Conservation (phyloP, 1,284 basidiomycete genomes). For the Apiotrichum montevideense region DNA sequence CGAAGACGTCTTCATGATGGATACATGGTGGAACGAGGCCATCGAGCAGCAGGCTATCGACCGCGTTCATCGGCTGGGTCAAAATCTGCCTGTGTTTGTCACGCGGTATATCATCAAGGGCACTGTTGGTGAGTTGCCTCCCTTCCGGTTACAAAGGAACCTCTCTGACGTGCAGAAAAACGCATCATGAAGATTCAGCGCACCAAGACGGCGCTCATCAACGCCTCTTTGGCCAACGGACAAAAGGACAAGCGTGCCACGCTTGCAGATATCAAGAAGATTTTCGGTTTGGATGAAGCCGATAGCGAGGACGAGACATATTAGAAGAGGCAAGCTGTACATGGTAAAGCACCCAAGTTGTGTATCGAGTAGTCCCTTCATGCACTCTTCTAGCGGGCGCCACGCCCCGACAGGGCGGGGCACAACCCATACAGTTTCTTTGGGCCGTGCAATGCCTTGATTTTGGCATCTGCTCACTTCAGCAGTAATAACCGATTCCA, state of each 20-base stretch:
- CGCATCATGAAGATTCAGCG: conserved; percentile 73
- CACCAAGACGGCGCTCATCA: conserved; percentile 45
- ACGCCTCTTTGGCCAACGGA: conserved; percentile 42
- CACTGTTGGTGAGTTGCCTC: conserved; percentile 55
- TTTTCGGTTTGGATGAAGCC: conserved; percentile 44
- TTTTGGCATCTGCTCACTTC: too few relatives aligned
- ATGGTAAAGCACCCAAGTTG: too few relatives aligned
- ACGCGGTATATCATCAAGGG: conserved; percentile 72
- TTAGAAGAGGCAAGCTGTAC: background rate
- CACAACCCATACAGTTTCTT: too few relatives aligned
- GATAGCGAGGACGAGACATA: conserved; percentile 41
- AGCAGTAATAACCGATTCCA: too few relatives aligned
- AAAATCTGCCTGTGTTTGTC: conserved; percentile 63
- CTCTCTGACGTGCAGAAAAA: conserved; percentile 54
- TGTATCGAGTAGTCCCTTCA: too few relatives aligned
- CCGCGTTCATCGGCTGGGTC: conserved; percentile 51
- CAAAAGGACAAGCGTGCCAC: conserved; percentile 33
- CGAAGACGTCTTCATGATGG: conserved; percentile 88
- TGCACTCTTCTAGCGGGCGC: too few relatives aligned
- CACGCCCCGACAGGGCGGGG: too few relatives aligned
- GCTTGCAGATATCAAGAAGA: conserved; percentile 47
- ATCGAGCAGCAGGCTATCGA: conserved; percentile 73
- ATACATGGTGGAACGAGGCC: conserved; percentile 92
- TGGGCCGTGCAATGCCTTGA: too few relatives aligned
- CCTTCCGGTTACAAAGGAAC: background rate